phyloP scores from a whole-genome alignment of 2,329 filamentous ascomycete genomes.

The Gaeumannomyces tritici region DNA sequence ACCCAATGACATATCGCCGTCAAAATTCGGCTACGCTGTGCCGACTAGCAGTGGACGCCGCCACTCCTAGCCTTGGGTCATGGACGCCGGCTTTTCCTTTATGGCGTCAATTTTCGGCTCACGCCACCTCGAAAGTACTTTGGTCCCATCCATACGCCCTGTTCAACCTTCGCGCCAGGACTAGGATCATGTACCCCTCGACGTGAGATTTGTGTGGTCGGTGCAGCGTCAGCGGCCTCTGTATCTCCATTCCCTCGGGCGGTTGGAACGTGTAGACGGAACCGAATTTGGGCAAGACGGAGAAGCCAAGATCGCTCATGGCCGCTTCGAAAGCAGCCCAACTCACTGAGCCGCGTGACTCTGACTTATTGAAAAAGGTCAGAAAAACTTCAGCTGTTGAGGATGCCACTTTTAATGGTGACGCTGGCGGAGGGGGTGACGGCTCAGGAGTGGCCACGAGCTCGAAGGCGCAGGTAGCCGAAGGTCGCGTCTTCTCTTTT shows the following conservation, averaged over 20 bases:
- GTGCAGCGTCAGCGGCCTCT: slow-evolving; percentile 23
- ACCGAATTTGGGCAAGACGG: slow-evolving; percentile 27
- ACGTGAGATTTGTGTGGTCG: slow-evolving; percentile 25
- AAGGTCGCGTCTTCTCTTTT: slow-evolving; percentile 34
- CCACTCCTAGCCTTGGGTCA: no score
- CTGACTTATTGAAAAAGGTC: slow-evolving; percentile 19
- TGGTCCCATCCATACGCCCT: slow-evolving; percentile 25
- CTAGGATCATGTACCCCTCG: slow-evolving; percentile 19
- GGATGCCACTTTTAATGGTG: slow-evolving; percentile 25
- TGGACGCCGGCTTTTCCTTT: no score
- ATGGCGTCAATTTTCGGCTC: no score
- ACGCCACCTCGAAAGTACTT: slow-evolving; percentile 7
- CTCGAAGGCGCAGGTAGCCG: slow-evolving; percentile 23
- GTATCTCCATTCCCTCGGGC: slow-evolving; percentile 13
- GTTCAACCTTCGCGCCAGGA: slow-evolving; percentile 20
- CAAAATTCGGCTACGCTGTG: no score
- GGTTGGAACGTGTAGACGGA: slow-evolving; percentile 31
- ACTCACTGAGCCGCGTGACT: slow-evolving; percentile 19
- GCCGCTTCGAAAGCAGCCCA: slow-evolving; percentile 29
- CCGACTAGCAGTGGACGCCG: no score
- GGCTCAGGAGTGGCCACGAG: slow-evolving; percentile 11
- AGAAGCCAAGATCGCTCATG: slow-evolving; percentile 31
- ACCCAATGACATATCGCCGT: no score
- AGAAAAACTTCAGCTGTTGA: slow-evolving; percentile 27
- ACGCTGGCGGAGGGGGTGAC: background rate